Conservation (phyloP, 495 filamentous ascomycete genomes). For the Penicillium chermesinum region DNA sequence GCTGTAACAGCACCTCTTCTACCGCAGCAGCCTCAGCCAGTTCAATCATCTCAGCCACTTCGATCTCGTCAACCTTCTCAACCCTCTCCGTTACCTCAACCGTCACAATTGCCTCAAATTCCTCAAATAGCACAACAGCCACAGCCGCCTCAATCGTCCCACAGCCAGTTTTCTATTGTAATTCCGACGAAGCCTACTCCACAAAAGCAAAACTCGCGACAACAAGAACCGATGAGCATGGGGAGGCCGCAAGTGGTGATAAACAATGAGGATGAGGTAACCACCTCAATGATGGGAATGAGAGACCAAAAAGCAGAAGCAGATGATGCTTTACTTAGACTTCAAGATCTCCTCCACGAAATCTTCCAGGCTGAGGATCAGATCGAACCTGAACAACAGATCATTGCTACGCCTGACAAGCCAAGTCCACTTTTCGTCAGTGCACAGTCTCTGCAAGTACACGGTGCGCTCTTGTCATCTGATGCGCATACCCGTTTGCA, state of each 20-base stretch:
- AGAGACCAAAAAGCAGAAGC: slow-evolving; percentile 76
- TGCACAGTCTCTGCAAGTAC: slow-evolving; percentile 42
- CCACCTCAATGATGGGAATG: slow-evolving; percentile 28
- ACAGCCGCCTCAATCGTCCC: background rate
- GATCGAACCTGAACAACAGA: slow-evolving; percentile 45
- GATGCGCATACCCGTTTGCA: slow-evolving; percentile 65
- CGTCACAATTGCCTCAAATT: background rate
- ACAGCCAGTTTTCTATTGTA: slow-evolving; percentile 33
- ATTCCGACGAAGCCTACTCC: slow-evolving; percentile 35
- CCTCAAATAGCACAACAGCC: background rate
- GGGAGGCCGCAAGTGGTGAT: slow-evolving; percentile 23
- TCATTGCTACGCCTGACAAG: slow-evolving; percentile 27
- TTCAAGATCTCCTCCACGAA: slow-evolving; percentile 63
- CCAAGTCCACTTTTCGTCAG: slow-evolving; percentile 41
- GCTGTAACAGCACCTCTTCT: slow-evolving; percentile 6
- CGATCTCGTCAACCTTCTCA: background rate
- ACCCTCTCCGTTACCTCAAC: background rate
- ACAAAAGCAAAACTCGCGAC: slow-evolving; percentile 12
- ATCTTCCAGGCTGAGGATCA: slow-evolving; percentile 78
- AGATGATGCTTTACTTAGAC: slow-evolving; percentile 60
- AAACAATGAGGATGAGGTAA: slow-evolving; percentile 18
- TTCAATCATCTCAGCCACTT: slow-evolving; percentile 8
- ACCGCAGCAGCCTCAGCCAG: background rate
- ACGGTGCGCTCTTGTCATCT: slow-evolving; percentile 56
- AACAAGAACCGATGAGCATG: slow-evolving; percentile 20